Base-by-base conservation (phyloP, 1,139 yeast species). In the Yarrowia galli region DNA sequence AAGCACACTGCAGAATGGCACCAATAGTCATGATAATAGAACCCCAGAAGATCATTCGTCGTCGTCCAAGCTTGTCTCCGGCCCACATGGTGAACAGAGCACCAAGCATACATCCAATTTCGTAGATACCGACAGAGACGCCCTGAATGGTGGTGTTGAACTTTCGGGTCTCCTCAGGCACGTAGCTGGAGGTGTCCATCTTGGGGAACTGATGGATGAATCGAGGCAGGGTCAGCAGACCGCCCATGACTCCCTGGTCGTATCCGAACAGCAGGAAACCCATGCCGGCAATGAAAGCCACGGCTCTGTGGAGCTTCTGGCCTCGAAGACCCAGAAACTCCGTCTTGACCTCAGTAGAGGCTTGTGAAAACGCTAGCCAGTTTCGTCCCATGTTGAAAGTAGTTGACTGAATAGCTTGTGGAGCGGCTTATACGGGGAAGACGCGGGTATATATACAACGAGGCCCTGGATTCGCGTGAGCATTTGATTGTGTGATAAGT, bases 51-150 rank as follows among this genome's bases (percentile, higher is more conserved):
- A 61, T 61, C 45, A 61, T 61, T 28, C 66, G 79, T 67, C 78
- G 75, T 65, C 79, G 75, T 18, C 79, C 79, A 53, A 74, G 69
- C 43, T 67, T 56, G 68, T 76, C 79, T 71, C 79, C 79, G 42
- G 73, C 69, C 54, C 85, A 80, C 79, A 89, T 82, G 13, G 89
- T 89, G 71, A 87, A 83, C 72, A 74, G 71, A 42, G 92, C 92
- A 72, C 96, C 96, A 71, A 85, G 82, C 80, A 89, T 87, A 81
- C 93, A 89, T 28, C 96, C 96, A 68, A 90, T 77, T 76, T 89
- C 95, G 77, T 89, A 89, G 78, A 61, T 61, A 23, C 66, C 66
- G 48, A 65, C 40, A 69, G 69, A 28, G 67, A 51, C 49, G 12
- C 66, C 66, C 56, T 61, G 66, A 15, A 61, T 46, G 36, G 66